A percentile compares a stretch with the other conserved stretches of the same genome.
Conservation (phyloP, 371 early-diverging fungal genomes). For the Cokeromyces recurvatus region DNA sequence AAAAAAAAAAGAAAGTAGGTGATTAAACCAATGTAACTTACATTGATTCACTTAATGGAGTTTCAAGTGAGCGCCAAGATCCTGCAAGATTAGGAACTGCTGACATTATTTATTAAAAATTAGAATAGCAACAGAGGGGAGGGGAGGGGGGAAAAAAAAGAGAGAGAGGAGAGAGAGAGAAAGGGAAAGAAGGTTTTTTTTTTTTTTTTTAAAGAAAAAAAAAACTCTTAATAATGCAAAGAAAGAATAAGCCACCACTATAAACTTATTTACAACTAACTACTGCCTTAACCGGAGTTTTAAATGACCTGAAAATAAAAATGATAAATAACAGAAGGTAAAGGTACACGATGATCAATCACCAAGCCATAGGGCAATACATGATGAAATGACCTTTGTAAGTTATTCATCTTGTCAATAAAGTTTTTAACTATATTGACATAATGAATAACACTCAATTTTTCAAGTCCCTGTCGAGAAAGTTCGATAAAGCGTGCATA, state of each 20-base stretch:
- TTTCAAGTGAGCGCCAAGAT: slow-evolving; percentile 29
- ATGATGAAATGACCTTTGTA: neutral
- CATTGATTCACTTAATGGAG: slow-evolving; percentile 34
- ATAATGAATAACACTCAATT: neutral
- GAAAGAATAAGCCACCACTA: slow-evolving; percentile 8
- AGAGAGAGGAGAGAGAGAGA: too few relatives aligned
- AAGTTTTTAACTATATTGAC: neutral
- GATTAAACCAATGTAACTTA: too few relatives aligned
- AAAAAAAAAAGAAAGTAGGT: too few relatives aligned
- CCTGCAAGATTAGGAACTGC: slow-evolving; percentile 35
- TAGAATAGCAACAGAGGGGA: too few relatives aligned
- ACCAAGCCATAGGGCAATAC: neutral
- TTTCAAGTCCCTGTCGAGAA: neutral
- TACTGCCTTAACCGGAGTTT: too few relatives aligned
- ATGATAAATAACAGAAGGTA: slow-evolving; percentile 7
- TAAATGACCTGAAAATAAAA: too few relatives aligned
- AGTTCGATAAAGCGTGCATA: neutral
- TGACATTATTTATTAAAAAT: slow-evolving; percentile 16
- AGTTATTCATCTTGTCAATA: neutral
- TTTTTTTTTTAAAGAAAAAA: neutral
- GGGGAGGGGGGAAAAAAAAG: too few relatives aligned
- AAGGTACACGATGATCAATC: neutral
- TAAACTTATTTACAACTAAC: too few relatives aligned
- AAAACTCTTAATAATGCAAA: neutral
- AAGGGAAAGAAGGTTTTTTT: too few relatives aligned